Conservation (phyloP, 2,329 filamentous ascomycete species). For the Trichoderma guizhouense region DNA sequence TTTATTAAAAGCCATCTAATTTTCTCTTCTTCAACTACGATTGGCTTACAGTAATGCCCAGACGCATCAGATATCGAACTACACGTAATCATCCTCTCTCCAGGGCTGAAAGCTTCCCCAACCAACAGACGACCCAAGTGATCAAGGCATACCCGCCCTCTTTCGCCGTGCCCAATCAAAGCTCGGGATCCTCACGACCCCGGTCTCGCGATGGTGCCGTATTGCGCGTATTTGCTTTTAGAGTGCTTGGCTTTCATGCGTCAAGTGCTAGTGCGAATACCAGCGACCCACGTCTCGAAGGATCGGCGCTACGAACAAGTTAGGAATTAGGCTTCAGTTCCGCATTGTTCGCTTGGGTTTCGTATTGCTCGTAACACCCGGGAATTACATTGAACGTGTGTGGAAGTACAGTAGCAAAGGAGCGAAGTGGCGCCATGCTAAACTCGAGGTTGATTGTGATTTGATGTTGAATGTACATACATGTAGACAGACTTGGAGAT, state of each 20-base stretch:
- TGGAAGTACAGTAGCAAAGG: not conserved
- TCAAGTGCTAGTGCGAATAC: not conserved
- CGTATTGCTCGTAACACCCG: not conserved
- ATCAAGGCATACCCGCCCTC: not conserved
- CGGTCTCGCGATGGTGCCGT: not conserved
- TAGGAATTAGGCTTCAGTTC: not conserved
- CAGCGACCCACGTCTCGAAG: not conserved
- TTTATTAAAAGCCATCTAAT: not conserved
- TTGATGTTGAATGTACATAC: not conserved
- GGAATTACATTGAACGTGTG: not conserved
- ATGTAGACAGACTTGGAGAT: not conserved
- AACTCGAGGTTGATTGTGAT: not conserved
- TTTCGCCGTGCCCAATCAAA: not conserved
- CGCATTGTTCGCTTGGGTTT: not conserved
- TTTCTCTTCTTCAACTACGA: not conserved
- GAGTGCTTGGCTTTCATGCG: not conserved
- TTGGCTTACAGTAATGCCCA: not conserved
- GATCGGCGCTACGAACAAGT: not conserved
- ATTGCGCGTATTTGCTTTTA: conserved; percentile 1
- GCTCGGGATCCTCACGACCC: not conserved
- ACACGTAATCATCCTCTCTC: not conserved
- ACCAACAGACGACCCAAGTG: not conserved
- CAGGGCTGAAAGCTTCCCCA: not conserved
- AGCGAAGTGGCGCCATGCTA: not conserved
- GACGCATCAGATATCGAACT: not conserved